Base-by-base conservation (phyloP, 1,284 basidiomycete genomes). In the Schizophyllum amplum region DNA sequence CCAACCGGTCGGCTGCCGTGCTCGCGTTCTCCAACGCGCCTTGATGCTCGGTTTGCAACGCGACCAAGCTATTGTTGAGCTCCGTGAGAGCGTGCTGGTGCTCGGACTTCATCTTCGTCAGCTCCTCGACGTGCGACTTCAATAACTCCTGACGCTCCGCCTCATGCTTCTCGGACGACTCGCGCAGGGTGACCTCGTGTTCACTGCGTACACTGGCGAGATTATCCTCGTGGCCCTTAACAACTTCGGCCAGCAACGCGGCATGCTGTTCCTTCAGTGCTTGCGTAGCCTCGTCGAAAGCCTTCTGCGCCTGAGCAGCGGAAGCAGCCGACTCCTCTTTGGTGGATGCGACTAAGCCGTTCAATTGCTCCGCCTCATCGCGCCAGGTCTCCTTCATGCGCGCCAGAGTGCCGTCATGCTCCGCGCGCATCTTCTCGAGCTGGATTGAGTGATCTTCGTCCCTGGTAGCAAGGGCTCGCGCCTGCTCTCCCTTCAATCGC, bases 401-500 rank as follows among this genome's bases (percentile, higher is more conserved):
- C 26, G 72, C 65, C 22, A 78, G 54, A 1, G 68, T 55, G n/a
- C 74, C 73, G 58, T 79, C 77, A 56, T 79, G 73, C 56, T 80
- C 77, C 22, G 75, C 65, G 17, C 73, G 73, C 27, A 78, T 66
- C 47, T 75, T 73, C 59, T 79, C 75, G 55, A 75, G 66, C 61
- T 76, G 74, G 7, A 80, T 63, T 24, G 74, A 69, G 60, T 85
- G 79, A 56, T 85, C 83, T 55, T 85, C 83, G 53, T 82, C 80
- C 66, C 81, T 83, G 51, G 75, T 74, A 27, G 76, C 71, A 48
- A 87, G 63, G 20, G 71, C 67, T 42, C 79, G 72, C 1, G 71
- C 67, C 64, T 88, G 86, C 24, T 86, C 82, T n/a, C 77, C 75
- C 66, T 82, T 84, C 52, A 86, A 69, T 56, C 73, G 77, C 64